Conservation (phyloP, 305 asterid species). For the Galium porrigens region DNA sequence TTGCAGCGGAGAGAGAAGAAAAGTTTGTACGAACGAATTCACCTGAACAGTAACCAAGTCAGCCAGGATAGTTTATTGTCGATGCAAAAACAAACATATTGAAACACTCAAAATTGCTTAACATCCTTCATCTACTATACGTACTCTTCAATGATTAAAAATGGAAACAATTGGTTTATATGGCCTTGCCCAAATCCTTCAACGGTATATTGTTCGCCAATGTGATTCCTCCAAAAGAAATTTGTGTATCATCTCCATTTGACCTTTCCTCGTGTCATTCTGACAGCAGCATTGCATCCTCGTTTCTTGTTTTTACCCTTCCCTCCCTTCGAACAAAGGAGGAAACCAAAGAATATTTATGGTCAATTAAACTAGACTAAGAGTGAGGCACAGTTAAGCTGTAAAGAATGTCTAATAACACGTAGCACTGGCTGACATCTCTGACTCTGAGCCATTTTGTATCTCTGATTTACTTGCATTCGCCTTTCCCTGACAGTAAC, state of each 20-base stretch:
- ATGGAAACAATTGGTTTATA: background rate
- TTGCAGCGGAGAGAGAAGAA: no score
- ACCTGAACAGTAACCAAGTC: no score
- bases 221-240: background rate
- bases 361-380: background rate
- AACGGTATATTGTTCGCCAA: background rate
- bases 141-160: background rate
- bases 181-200: background rate
- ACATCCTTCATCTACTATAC: background rate
- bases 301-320: background rate
- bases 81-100: no score
- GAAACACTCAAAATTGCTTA: no score
- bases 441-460: constrained; percentile 41
- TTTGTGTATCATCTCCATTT: background rate
- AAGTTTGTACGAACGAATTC: no score
- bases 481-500: constrained; percentile 23
- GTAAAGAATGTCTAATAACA: constrained; percentile 35
- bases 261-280: background rate
- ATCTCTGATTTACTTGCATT: constrained; percentile 24
- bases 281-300: background rate
- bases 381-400: constrained; percentile 13
- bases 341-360: background rate
- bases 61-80: no score
- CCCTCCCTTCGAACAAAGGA: background rate
- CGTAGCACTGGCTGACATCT: constrained; percentile 60